phyloP scores from a whole-genome alignment of 768 basidiomycete genomes.

The Panaeolus cyanescens region DNA sequence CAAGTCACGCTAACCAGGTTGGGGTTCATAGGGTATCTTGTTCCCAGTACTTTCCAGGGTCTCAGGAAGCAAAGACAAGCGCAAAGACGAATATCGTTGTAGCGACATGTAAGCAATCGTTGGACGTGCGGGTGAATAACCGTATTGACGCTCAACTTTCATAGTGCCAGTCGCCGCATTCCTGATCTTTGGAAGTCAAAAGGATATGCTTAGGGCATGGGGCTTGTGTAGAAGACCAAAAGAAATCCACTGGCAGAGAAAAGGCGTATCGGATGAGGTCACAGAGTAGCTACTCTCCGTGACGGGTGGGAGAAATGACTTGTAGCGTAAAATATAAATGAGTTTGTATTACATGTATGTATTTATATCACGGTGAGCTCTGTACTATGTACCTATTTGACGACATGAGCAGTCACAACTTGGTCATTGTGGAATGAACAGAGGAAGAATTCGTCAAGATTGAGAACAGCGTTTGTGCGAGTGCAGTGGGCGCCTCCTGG shows the following conservation, averaged over 20 bases:
- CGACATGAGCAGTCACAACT: too few relatives aligned
- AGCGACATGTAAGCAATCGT: neutral
- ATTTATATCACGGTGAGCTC: too few relatives aligned
- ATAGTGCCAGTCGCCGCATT: neutral
- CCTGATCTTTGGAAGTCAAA: neutral
- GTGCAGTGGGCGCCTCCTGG: conserved; percentile 27
- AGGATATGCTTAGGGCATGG: neutral
- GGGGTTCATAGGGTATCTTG: neutral
- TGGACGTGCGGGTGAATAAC: too few relatives aligned
- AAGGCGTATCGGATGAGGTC: neutral
- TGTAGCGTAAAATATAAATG: too few relatives aligned
- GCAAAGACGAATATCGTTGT: neutral
- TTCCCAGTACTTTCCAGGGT: neutral
- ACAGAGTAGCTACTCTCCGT: too few relatives aligned
- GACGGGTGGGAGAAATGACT: too few relatives aligned
- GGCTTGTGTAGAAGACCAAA: neutral
- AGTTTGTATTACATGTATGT: too few relatives aligned
- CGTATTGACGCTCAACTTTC: too few relatives aligned
- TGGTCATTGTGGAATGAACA: too few relatives aligned
- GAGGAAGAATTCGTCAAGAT: conserved; percentile 11
- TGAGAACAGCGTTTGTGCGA: conserved; percentile 23
- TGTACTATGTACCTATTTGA: too few relatives aligned
- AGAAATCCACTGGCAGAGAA: neutral
- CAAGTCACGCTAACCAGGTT: neutral
- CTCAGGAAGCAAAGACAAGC: neutral